Evolutionary conservation across 2,329 filamentous ascomycete genomes (phyloP), one percentile per base, ranked within the genome.

Genomic region (Aschersonia sp.): DNA sequence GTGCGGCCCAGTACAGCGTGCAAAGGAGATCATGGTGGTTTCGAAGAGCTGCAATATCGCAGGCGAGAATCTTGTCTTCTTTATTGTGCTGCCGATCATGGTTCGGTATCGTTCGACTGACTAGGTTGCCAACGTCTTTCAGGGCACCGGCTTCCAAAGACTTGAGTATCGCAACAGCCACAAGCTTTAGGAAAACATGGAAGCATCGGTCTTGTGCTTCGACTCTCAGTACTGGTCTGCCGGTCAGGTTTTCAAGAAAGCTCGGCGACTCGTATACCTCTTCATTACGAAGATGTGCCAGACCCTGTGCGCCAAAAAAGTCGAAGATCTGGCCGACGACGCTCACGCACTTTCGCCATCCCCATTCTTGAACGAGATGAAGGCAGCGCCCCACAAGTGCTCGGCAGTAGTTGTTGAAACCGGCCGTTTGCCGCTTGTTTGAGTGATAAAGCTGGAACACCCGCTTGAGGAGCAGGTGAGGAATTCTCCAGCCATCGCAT

Each of bases 11-110:
- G 57, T 76, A 84, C 5, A 84, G 65, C 1, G 78, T 81, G 52
- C 75, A 79, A 4, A 84, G 66, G 41, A 84, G 70, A 58, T 84
- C 80, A 49, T 84, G 80, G 50, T 84, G 81, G 50, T 84, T 84
- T 49, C 79, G 68, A 42, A 84, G 62, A 5, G 79, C 77, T 4
- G 77, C 77, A 43, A 84, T 66, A 45, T 84, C 79, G 39, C 72
- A 71, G 53, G 79, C 68, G 48, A 74, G 70, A 9, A 83, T 70
- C 5, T 66, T 68, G 49, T 79, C 71, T 56, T 84, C 79, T 54
- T 80, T 83, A 37, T 74, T 70, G 48, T 79, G 77, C 50, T 81
- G 75, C 8, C 81, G 70, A 52, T 78, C 72, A 53, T 84, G 80
- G 51, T 84, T 84, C 3, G 81, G 81, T 48, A 81, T 68, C 1